Conservation (phyloP, 2,329 filamentous ascomycete genomes). For the Metarhizium humberi region DNA sequence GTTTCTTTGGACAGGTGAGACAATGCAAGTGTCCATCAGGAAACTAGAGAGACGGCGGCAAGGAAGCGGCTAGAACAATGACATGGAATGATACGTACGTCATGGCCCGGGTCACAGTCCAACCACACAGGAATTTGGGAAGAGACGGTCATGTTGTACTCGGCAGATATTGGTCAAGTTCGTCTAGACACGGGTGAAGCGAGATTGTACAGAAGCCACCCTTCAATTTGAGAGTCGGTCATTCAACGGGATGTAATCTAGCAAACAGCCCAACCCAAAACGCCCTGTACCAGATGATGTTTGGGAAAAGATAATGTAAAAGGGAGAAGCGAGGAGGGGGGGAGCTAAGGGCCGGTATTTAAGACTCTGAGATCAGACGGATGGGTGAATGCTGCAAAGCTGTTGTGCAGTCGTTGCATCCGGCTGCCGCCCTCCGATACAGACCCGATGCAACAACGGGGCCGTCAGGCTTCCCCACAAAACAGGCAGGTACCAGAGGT, state of each 20-base stretch:
- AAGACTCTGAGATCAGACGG: neutral
- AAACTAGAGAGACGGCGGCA: neutral
- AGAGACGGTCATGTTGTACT: neutral
- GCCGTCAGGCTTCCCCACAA: neutral
- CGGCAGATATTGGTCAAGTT: neutral
- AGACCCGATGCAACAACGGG: neutral
- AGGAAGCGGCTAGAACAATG: neutral
- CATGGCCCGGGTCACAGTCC: constrained; percentile 55
- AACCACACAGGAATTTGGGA: constrained; percentile 44
- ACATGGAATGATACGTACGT: constrained; percentile 40
- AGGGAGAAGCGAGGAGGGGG: too few relatives aligned
- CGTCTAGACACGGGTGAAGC: neutral
- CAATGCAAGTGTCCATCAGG: neutral
- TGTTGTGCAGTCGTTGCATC: neutral
- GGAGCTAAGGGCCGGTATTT: too few relatives aligned
- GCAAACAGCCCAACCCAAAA: neutral
- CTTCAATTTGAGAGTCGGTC: neutral
- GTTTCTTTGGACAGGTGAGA: neutral
- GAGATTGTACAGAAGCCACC: neutral
- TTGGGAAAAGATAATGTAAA: too few relatives aligned
- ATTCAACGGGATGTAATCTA: neutral
- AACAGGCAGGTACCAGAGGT: neutral
- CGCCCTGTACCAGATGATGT: too few relatives aligned
- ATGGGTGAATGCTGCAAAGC: neutral
- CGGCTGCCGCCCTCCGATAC: too few relatives aligned